Percentiles rank a stretch among this genome's conserved stretches.
phyloP scores from a whole-genome alignment of 768 basidiomycete species.

The Mycena latifolia region DNA sequence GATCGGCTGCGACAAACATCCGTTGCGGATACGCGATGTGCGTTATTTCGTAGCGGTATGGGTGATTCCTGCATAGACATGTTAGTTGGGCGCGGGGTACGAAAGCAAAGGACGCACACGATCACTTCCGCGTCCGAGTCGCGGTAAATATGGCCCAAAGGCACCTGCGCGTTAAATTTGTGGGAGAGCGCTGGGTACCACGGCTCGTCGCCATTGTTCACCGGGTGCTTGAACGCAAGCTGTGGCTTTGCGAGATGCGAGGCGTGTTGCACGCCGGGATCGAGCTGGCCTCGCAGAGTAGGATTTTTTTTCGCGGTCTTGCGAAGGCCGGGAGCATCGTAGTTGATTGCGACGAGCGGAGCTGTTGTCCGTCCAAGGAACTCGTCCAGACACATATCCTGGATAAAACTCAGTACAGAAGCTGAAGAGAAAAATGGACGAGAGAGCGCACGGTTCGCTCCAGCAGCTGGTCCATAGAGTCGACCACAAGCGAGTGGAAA shows the following conservation, averaged over 20 bases:
- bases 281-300: conserved; percentile 57
- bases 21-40: conserved; percentile 77
- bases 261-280: conserved; percentile 80
- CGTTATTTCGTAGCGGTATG: conserved; percentile 88
- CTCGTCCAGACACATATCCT: conserved; percentile 90
- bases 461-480: conserved; percentile 85
- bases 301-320: conserved; percentile 45
- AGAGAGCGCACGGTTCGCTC: conserved; percentile 78
- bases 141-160: conserved; percentile 73
- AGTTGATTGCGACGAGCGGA: conserved; percentile 71
- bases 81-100: neutral
- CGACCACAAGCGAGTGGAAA: conserved; percentile 83
- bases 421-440: conserved; percentile 1
- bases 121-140: conserved; percentile 42
- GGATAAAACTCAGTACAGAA: neutral
- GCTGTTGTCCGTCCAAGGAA: conserved; percentile 77
- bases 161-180: conserved; percentile 89
- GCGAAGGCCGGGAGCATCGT: conserved; percentile 43
- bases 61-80: conserved; percentile 64
- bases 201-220: conserved; percentile 67
- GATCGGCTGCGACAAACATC: conserved; percentile 68
- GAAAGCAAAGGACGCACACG: conserved; percentile 44
- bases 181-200: conserved; percentile 80
- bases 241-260: conserved; percentile 88
- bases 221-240: conserved; percentile 69